A percentile compares a stretch with the other conserved stretches of the same genome.
These are phyloP conservation scores for Mucor saturninus DNA, from an alignment of 371 early-diverging fungal species.

Conservation along the genomic window DNA sequence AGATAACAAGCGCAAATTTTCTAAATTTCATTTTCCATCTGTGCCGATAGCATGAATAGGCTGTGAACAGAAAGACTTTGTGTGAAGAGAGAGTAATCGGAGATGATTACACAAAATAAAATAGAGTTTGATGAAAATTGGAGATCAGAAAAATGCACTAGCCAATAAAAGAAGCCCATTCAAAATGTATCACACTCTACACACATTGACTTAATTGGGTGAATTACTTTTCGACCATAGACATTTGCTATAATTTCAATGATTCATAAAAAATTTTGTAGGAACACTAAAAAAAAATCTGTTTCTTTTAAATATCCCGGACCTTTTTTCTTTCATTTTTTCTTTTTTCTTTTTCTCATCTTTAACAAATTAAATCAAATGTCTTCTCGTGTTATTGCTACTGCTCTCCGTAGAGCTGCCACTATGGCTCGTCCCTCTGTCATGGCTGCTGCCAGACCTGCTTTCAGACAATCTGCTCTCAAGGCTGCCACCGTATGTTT, in stretches of 20 bases:
- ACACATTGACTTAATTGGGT: slow-evolving; percentile 13
- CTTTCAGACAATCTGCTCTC: slow-evolving; percentile 20
- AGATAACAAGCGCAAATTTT: too few relatives aligned
- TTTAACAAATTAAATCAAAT: slow-evolving; percentile 17
- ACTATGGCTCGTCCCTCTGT: slow-evolving; percentile 38
- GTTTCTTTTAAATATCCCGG: slow-evolving; percentile 2
- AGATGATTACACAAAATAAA: neutral
- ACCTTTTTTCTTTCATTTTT: neutral
- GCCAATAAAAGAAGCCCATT: slow-evolving; percentile 1
- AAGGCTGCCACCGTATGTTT: slow-evolving; percentile 30
- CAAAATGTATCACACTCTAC: slow-evolving; percentile 21
- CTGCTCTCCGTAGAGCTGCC: slow-evolving; percentile 50
- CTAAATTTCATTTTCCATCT: too few relatives aligned
- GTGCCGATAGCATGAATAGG: too few relatives aligned
- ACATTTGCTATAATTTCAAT: slow-evolving; percentile 8
- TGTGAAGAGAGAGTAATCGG: neutral
- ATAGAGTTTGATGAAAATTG: too few relatives aligned
- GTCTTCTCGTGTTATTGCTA: slow-evolving; percentile 49
- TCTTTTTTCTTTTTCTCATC: neutral
- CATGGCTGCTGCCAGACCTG: slow-evolving; percentile 29
- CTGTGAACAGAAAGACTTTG: too few relatives aligned
- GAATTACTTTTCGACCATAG: slow-evolving; percentile 1
- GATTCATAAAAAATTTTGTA: slow-evolving; percentile 5
- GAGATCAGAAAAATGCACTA: neutral
- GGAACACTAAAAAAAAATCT: slow-evolving; percentile 1